Evolutionary conservation across 495 filamentous ascomycete genomes (phyloP).

Genomic region (Talaromyces trachyspermus): DNA sequence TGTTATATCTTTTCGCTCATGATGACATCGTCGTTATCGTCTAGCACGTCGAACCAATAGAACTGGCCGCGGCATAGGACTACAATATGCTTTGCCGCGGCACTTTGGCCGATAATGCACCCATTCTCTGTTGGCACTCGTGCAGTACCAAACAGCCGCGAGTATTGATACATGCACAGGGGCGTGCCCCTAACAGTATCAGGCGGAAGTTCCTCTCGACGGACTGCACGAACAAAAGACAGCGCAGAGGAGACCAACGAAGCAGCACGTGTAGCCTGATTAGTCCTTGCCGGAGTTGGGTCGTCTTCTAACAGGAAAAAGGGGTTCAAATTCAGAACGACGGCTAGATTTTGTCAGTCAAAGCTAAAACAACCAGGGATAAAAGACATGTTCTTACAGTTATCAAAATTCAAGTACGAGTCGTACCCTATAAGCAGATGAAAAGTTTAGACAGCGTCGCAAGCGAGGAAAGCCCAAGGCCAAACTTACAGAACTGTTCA

Average conservation of each 20-base stretch:
- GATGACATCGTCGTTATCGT: conserved; percentile 89
- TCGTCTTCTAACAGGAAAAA: conserved; percentile 98
- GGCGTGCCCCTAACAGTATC: conserved; percentile 78
- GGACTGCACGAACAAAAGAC: conserved; percentile 86
- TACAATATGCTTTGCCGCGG: conserved; percentile 82
- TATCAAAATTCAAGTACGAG: conserved; percentile 96
- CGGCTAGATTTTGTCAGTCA: conserved; percentile 41
- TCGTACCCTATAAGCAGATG: too few species aligned
- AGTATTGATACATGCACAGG: conserved; percentile 97
- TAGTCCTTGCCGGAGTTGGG: conserved; percentile 88
- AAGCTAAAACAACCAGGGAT: not conserved
- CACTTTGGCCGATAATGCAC: conserved; percentile 92
- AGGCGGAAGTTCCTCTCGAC: conserved; percentile 86
- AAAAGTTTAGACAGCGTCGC: too few species aligned
- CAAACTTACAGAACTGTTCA: conserved; percentile 89
- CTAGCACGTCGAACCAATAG: conserved; percentile 98
- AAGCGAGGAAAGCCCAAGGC: not conserved
- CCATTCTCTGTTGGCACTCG: conserved; percentile 92
- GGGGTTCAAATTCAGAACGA: conserved; percentile 94
- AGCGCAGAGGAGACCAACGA: conserved; percentile 86
- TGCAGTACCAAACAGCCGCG: conserved; percentile 89
- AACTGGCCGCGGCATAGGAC: conserved; percentile 94
- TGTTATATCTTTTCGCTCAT: conserved; percentile 95
- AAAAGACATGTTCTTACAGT: conserved; percentile 44
- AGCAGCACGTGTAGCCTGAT: conserved; percentile 91